Conservation (phyloP, 805 yeast species). For the Kluyveromyces starmeri region DNA sequence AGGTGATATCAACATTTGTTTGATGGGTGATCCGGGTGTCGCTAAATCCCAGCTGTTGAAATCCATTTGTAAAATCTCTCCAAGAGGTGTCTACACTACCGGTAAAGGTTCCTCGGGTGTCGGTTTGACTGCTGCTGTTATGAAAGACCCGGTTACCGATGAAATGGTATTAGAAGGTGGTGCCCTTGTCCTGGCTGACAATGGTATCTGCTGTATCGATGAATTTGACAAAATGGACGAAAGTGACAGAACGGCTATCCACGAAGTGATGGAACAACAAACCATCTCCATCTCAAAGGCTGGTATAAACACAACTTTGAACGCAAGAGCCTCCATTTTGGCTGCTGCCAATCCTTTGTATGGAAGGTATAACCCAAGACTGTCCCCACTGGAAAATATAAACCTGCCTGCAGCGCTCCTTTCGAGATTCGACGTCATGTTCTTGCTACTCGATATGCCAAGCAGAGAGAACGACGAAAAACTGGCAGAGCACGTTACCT, state of each 20-base stretch:
- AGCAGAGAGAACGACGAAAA: constrained; percentile 69
- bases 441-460: constrained; percentile 79
- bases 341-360: constrained; percentile 99
- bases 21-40: constrained; percentile 99
- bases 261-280: constrained; percentile 98
- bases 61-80: constrained; percentile 85
- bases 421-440: constrained; percentile 89
- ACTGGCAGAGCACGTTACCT: constrained; percentile 89
- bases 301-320: constrained; percentile 90
- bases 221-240: constrained; percentile 99
- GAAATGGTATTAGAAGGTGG: constrained; percentile 98
- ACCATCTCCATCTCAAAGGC: constrained; percentile 96
- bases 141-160: constrained; percentile 98
- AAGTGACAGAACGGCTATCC: constrained; percentile 86
- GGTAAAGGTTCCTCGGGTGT: constrained; percentile 99
- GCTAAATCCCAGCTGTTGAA: constrained; percentile 95
- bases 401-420: constrained; percentile 93
- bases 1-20: constrained; percentile 91
- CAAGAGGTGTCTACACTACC: constrained; percentile 94
- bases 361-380: constrained; percentile 84
- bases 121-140: constrained; percentile 97
- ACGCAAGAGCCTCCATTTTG: constrained; percentile 88
- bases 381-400: constrained; percentile 91
- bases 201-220: constrained; percentile 97
- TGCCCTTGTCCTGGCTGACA: constrained; percentile 92